phyloP scores from a whole-genome alignment of 164 flowering plant species.

The Litsea cubeba region DNA sequence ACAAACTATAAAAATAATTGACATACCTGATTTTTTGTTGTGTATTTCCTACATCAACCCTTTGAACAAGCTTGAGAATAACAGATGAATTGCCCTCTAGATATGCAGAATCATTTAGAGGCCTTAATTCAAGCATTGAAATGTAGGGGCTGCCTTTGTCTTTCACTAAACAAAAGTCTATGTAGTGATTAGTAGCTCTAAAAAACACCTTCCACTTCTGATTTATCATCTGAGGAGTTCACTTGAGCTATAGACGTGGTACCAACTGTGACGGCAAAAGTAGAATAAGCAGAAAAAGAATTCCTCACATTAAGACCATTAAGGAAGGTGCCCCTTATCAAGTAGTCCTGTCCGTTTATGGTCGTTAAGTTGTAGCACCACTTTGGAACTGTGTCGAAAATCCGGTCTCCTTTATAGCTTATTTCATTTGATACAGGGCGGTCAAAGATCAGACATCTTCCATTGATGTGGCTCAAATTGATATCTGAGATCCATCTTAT shows the following conservation, averaged over 20 bases:
- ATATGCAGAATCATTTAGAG: constrained; percentile 25
- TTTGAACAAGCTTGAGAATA: constrained; percentile 38
- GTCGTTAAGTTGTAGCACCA: constrained; percentile 57
- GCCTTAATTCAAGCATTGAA: constrained; percentile 59
- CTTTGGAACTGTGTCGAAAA: constrained; percentile 25
- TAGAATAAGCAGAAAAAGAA: neutral
- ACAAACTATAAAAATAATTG: neutral
- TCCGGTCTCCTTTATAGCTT: constrained; percentile 20
- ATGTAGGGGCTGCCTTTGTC: constrained; percentile 39
- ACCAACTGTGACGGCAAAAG: constrained; percentile 34
- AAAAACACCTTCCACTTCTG: constrained; percentile 44
- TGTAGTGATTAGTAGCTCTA: constrained; percentile 27
- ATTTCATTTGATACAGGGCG: constrained; percentile 9
- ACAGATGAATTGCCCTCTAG: constrained; percentile 15
- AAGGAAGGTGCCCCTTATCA: constrained; percentile 51
- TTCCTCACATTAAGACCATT: constrained; percentile 13
- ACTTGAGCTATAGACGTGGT: constrained; percentile 32
- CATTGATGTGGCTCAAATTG: constrained; percentile 22
- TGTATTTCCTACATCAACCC: constrained; percentile 39
- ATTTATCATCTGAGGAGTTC: constrained; percentile 20
- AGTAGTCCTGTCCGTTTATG: constrained; percentile 28
- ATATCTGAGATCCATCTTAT: constrained; percentile 44
- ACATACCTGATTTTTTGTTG: constrained; percentile 34
- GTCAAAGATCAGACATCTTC: constrained; percentile 23
- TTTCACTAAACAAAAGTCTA: constrained; percentile 46